Percentiles rank a stretch among this genome's conserved stretches.
These are phyloP conservation scores for Colletotrichum chlorophyti DNA, from an alignment of 2,329 filamentous ascomycete genomes.

Conservation along the genomic window DNA sequence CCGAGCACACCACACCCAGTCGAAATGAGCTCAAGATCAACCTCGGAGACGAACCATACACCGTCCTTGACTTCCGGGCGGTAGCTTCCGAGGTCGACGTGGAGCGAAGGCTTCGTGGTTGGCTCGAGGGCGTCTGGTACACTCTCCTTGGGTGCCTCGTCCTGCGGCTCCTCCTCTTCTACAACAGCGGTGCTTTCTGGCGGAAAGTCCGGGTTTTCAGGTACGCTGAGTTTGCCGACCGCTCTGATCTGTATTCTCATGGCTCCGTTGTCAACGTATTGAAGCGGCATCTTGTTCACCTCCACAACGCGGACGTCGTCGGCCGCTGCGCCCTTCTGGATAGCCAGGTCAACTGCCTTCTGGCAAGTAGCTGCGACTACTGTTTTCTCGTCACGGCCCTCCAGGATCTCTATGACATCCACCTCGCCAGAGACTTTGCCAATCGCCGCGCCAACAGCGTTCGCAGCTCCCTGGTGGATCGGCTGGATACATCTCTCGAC, in stretches of 20 bases:
- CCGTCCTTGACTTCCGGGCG: conserved; percentile 13
- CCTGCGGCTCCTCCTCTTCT: conserved; percentile 29
- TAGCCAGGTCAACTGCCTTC: conserved; percentile 28
- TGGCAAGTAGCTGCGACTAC: conserved; percentile 48
- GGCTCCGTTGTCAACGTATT: conserved; percentile 43
- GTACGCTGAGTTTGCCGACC: conserved; percentile 41
- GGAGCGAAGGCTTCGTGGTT: conserved; percentile 39
- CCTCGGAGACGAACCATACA: conserved; percentile 30
- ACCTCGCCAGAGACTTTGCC: conserved; percentile 60
- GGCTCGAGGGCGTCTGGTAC: conserved; percentile 38
- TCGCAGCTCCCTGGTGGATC: conserved; percentile 60
- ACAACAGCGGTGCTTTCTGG: conserved; percentile 25
- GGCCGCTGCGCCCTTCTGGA: conserved; percentile 5
- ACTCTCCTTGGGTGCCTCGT: conserved; percentile 33
- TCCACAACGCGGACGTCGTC: conserved; percentile 50
- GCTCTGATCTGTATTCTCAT: conserved; percentile 43
- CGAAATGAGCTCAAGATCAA: conserved; percentile 32
- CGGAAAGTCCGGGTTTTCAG: conserved; percentile 30
- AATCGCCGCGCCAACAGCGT: conserved; percentile 67
- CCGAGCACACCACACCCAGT: conserved; percentile 34
- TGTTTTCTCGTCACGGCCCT: conserved; percentile 43
- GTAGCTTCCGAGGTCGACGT: conserved; percentile 37
- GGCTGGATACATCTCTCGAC: conserved; percentile 59
- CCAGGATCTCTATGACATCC: conserved; percentile 57
- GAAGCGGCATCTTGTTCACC: conserved; percentile 49